Evolutionary conservation across 2,329 filamentous ascomycete species (phyloP).

Genomic region (Didymella pomorum): DNA sequence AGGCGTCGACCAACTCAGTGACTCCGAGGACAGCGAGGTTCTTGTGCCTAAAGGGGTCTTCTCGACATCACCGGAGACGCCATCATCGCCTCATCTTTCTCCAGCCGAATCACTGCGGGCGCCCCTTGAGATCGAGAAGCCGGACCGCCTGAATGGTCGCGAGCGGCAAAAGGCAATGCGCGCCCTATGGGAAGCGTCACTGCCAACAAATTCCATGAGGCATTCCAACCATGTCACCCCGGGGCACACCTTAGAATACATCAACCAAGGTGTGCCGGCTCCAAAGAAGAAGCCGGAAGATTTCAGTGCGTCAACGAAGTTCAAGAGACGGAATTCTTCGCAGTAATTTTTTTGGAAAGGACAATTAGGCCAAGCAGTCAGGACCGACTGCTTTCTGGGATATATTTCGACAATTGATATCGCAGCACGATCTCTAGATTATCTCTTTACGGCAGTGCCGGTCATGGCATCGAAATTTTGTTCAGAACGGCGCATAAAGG

Average conservation of each 20-base stretch:
- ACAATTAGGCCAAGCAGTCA: background rate
- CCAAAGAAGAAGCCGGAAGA: conserved; percentile 15
- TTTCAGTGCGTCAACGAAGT: conserved; percentile 14
- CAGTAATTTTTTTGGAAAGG: conserved; percentile 2
- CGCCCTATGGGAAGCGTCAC: conserved; percentile 13
- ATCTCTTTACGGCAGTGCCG: background rate
- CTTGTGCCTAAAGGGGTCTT: background rate
- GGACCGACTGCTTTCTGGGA: background rate
- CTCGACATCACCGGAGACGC: background rate
- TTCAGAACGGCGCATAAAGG: background rate
- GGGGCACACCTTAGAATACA: conserved; percentile 19
- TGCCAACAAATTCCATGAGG: conserved; percentile 8
- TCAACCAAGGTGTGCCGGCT: conserved; percentile 15
- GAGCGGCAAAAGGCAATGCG: conserved; percentile 6
- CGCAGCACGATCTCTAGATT: too few species aligned
- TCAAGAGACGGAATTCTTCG: conserved; percentile 12
- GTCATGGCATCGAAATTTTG: background rate
- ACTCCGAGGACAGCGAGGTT: background rate
- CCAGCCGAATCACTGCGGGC: conserved; percentile 13
- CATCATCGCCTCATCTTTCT: conserved; percentile 1
- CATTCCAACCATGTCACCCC: conserved; percentile 19
- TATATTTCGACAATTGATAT: background rate
- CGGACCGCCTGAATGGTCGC: conserved; percentile 1
- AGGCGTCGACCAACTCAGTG: conserved; percentile 9
- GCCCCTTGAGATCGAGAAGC: conserved; percentile 3